These are phyloP conservation scores for Solanum infundibuliforme DNA, from an alignment of 257 asterid genomes.

Conservation along the genomic window DNA sequence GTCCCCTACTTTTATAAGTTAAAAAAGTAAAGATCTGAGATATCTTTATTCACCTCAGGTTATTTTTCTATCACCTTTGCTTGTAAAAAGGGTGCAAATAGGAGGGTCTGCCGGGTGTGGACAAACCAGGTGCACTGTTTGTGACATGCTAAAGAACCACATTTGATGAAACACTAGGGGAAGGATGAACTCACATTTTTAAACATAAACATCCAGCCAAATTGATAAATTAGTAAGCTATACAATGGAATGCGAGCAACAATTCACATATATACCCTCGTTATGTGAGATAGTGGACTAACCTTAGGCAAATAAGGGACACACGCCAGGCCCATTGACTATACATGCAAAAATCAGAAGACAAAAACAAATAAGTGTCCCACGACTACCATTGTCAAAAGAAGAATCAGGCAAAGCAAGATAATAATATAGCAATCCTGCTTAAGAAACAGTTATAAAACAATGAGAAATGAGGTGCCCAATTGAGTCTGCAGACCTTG, in stretches of 20 bases:
- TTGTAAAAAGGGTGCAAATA: neutral
- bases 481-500: constrained; percentile 45
- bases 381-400: constrained; percentile 1
- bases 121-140: neutral
- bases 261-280: neutral
- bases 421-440: neutral
- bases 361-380: neutral
- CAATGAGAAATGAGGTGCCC: neutral
- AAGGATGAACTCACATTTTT: neutral
- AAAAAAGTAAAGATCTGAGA: neutral
- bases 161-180: neutral
- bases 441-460: neutral
- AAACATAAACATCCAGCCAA: neutral
- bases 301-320: constrained; percentile 98
- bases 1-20: neutral
- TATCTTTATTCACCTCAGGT: neutral
- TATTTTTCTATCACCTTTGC: neutral
- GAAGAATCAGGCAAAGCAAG: neutral
- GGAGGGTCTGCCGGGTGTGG: neutral
- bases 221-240: neutral
- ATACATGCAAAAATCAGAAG: constrained; percentile 10
- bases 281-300: constrained; percentile 18
- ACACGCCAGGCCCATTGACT: constrained; percentile 96
- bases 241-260: neutral
- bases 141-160: neutral